Evolutionary conservation across 768 basidiomycete genomes (phyloP).

Genomic region (Calocera viscosa): DNA sequence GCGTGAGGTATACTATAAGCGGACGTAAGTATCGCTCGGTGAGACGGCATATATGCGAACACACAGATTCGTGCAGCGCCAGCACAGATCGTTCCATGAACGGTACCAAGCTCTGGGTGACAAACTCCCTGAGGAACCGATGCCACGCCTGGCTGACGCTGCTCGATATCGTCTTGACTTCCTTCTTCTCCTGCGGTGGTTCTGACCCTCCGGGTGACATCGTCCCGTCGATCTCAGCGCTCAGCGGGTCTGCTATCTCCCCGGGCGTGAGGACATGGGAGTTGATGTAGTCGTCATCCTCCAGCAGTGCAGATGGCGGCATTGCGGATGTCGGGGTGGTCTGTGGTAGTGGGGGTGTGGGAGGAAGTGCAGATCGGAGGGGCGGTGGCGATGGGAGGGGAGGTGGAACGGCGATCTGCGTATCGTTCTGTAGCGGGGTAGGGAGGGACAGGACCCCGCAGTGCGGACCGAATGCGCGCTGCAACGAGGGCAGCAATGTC

Average conservation of each 20-base stretch:
- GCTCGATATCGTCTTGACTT: background rate
- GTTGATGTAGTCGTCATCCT: background rate
- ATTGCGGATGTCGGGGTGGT: background rate
- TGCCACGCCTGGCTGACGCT: constrained; percentile 5
- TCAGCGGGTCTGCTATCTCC: background rate
- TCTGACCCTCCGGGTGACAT: background rate
- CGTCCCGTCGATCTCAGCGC: background rate
- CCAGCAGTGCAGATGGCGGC: background rate
- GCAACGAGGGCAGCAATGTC: background rate
- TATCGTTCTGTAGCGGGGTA: background rate
- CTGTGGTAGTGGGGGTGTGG: background rate
- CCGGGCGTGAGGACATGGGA: background rate
- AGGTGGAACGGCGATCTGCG: background rate
- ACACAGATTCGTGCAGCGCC: background rate
- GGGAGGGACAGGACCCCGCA: background rate
- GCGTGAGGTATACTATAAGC: background rate
- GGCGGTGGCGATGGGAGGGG: background rate
- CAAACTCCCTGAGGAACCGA: background rate
- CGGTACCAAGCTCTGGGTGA: background rate
- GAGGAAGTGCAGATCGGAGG: background rate
- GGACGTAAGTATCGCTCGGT: background rate
- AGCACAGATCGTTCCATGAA: constrained; percentile 4
- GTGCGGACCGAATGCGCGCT: background rate
- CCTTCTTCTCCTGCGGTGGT: background rate
- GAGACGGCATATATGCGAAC: background rate